Base-by-base conservation (phyloP, 148 eudicot genomes). In the Cornus kousa region DNA sequence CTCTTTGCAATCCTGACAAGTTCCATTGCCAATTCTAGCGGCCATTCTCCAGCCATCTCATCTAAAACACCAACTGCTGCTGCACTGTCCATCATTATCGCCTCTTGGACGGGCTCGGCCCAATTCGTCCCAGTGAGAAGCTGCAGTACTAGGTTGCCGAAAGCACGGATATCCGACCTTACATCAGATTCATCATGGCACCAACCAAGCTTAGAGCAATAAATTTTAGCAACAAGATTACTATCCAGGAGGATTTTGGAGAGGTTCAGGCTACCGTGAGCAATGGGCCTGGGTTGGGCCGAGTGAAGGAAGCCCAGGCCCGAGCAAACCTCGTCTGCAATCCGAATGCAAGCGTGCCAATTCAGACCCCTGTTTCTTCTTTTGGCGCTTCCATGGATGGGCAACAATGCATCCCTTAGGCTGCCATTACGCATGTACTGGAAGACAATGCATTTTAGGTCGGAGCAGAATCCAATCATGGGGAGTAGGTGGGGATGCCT, bases 381-480 rank as follows among this genome's bases (percentile, higher is more conserved):
- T 39, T 81, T 82, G 31, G 73, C 37, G 81, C 77, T 68, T 62
- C 79, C 72, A 23, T 12, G 67, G 40, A 9, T 39, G 13, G 89
- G 82, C 79, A 89, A 92, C 22, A 94, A 43, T 72, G 80, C 82
- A 81, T 93, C 90, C 70, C 91, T 81, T 53, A 93, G 77, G 88
- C 92, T 84, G 60, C 95, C 92, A 32, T 90, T 90, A 75, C 86
- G 91, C 91, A 89, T 86, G 83, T 89, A 90, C 74, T 93, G 94
- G 5, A 87, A 94, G 19, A 90, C 88, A 9, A 94, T 78, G 82
- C 94, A 94, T 71, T 75, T 86, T 73, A 86, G 88, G 55, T 90
- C 89, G 0, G 86, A 70, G 87, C 98, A 92, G 83, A 87, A 90
- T 67, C 98, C 98, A 1, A 90, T 80, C 74, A 92, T 68, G 0